Evolutionary conservation across 179 eudicot genomes (phyloP), one percentile per base, ranked within the genome.

Genomic region (Beta corolliflora): DNA sequence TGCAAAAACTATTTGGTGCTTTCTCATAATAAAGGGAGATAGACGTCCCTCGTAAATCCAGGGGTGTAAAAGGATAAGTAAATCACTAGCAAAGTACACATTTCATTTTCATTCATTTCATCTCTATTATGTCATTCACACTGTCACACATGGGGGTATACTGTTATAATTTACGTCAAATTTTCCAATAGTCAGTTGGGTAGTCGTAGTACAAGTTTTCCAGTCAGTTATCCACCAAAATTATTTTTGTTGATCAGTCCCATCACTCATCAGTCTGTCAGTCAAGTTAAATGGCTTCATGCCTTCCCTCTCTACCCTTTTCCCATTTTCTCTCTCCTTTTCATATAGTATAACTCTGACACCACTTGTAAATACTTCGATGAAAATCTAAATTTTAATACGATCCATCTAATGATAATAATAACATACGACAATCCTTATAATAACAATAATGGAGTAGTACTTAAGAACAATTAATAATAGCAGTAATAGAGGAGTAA

Each of bases 231-330:
- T n/a, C 82, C n/a, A 64, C 59, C 69, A 0, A 69, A 69, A 60
- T 68, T 65, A 53, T 75, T 18, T 69, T 61, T 67, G 48, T 59
- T 84, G 87, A 78, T 84, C 21, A 84, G 87, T 84, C 84, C 55
- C 75, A 78, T 84, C 87, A 81, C 36, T 56, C 82, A 60, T 81
- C 79, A 73, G 79, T 77, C 84, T 64, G 63, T 67, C 86, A 83
- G 81, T 84, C 79, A 77, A 54, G 72, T 81, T 82, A 54, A 73
- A 70, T 83, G 83, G 71, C 52, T 75, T 77, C 70, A 13, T 48
- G 36, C 45, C 14, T 45, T 59, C 72, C 56, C 72, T n/a, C 63
- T 10, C 53, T 66, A 5, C 4, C 71, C 31, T 68, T 52, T 52
- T 52, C n/a, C 9, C 23, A 19, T 67, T 58, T n/a, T 44, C 58